phyloP scores from a whole-genome alignment of 805 yeast species.

The Nakazawaea laoshanensis region DNA sequence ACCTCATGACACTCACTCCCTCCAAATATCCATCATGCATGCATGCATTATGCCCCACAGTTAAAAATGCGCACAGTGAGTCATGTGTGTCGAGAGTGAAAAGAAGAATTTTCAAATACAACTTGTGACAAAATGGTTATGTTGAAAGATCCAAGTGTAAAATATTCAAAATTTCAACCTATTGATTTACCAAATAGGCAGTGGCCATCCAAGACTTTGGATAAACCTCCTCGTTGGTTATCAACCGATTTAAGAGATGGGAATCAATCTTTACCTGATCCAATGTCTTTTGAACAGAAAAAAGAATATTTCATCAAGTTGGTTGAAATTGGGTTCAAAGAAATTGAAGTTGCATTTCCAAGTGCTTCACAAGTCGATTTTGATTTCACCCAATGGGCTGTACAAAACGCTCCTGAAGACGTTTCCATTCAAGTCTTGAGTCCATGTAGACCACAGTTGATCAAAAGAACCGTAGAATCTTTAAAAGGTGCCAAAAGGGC shows the following conservation, averaged over 20 bases:
- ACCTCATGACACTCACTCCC: too few species aligned
- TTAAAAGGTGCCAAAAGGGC: slow-evolving; percentile 70
- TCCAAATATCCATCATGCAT: too few species aligned
- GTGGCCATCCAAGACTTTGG: slow-evolving; percentile 59
- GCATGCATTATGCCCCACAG: too few species aligned
- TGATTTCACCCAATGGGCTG: slow-evolving; percentile 71
- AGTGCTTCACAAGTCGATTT: slow-evolving; percentile 75
- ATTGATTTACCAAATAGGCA: slow-evolving; percentile 51
- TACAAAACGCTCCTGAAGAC: slow-evolving; percentile 67
- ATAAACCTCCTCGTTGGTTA: slow-evolving; percentile 71
- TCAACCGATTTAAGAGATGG: slow-evolving; percentile 82
- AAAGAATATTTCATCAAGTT: slow-evolving; percentile 60
- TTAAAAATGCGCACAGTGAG: too few species aligned
- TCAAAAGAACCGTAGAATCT: slow-evolving; percentile 63
- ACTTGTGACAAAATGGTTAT: too few species aligned
- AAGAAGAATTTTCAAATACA: too few species aligned
- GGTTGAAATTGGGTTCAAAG: slow-evolving; percentile 70
- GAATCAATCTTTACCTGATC: slow-evolving; percentile 79
- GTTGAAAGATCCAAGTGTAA: slow-evolving; percentile 52
- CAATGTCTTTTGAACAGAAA: slow-evolving; percentile 77
- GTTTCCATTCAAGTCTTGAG: slow-evolving; percentile 70
- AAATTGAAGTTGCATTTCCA: slow-evolving; percentile 79
- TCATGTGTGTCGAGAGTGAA: too few species aligned
- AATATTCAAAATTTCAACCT: slow-evolving; percentile 51
- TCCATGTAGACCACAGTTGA: slow-evolving; percentile 70